Evolutionary conservation across 495 filamentous ascomycete species (phyloP).

Genomic region (Barbatosphaeria neglecta): DNA sequence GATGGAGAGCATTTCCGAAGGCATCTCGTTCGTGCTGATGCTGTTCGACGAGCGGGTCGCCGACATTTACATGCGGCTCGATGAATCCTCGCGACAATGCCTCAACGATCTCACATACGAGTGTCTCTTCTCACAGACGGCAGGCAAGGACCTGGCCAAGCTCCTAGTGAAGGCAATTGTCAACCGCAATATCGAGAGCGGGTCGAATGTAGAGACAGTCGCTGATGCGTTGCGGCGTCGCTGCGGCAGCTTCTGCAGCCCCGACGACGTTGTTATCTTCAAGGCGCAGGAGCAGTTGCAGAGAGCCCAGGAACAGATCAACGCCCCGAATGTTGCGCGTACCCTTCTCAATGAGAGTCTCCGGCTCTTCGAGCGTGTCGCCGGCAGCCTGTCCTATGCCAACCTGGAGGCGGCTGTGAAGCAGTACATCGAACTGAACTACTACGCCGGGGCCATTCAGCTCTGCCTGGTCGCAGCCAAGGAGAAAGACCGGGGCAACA

Average conservation of each 20-base stretch:
- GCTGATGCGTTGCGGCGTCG: constrained; percentile 81
- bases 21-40: constrained; percentile 87
- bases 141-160: constrained; percentile 86
- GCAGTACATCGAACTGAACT: constrained; percentile 67
- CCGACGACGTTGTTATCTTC: constrained; percentile 94
- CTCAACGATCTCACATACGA: constrained; percentile 74
- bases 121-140: constrained; percentile 62
- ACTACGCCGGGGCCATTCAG: constrained; percentile 92
- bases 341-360: constrained; percentile 80
- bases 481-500: constrained; percentile 72
- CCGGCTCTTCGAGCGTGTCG: constrained; percentile 77
- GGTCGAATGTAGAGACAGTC: constrained; percentile 92
- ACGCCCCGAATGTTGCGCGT: constrained; percentile 65
- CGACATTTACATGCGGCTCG: constrained; percentile 75
- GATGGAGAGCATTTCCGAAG: constrained; percentile 79
- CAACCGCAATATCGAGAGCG: constrained; percentile 89
- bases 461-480: constrained; percentile 70
- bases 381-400: constrained; percentile 63
- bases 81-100: constrained; percentile 51
- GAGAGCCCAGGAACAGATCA: constrained; percentile 64
- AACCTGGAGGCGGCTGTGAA: constrained; percentile 67
- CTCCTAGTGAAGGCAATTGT: constrained; percentile 96
- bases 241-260: constrained; percentile 93
- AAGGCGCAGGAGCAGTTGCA: constrained; percentile 93
- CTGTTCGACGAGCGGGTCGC: constrained; percentile 85